These are phyloP conservation scores for Botryotinia globosa DNA, from an alignment of 2,329 filamentous ascomycete genomes.

Conservation along the genomic window DNA sequence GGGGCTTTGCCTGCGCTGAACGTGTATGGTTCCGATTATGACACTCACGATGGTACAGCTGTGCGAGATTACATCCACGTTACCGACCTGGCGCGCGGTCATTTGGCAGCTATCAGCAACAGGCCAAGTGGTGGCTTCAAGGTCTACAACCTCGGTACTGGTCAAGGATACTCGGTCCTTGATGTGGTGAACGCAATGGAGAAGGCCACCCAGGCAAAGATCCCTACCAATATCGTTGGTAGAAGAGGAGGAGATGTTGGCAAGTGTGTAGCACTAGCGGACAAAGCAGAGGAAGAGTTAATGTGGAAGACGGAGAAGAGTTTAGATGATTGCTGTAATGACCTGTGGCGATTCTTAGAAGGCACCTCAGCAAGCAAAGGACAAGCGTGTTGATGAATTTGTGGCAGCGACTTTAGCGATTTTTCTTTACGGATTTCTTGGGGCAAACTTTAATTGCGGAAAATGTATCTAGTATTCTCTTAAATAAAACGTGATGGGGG, in stretches of 20 bases:
- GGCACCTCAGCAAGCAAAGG: constrained; percentile 11
- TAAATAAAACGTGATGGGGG: not conserved
- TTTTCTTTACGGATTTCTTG: not conserved
- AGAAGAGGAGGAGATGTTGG: constrained; percentile 46
- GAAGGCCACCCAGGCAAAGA: constrained; percentile 39
- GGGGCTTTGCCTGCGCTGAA: constrained; percentile 53
- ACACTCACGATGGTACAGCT: constrained; percentile 63
- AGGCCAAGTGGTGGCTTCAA: constrained; percentile 40
- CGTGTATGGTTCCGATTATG: constrained; percentile 64
- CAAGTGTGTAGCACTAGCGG: constrained; percentile 44
- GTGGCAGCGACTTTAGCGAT: not conserved
- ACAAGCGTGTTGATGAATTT: not conserved
- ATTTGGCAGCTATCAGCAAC: constrained; percentile 56
- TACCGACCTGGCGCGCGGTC: constrained; percentile 60
- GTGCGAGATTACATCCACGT: constrained; percentile 69
- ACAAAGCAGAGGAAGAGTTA: constrained; percentile 43
- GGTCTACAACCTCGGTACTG: constrained; percentile 48
- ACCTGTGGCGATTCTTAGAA: constrained; percentile 32
- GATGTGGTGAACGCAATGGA: constrained; percentile 46
- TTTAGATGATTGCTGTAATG: constrained; percentile 30
- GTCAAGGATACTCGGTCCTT: constrained; percentile 46
- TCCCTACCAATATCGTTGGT: constrained; percentile 41
- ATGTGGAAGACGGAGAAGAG: constrained; percentile 42
- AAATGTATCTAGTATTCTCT: not conserved
- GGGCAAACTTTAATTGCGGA: not conserved